Evolutionary conservation across 345 rosid genomes (phyloP).

Genomic region (Kandelia obovata): DNA sequence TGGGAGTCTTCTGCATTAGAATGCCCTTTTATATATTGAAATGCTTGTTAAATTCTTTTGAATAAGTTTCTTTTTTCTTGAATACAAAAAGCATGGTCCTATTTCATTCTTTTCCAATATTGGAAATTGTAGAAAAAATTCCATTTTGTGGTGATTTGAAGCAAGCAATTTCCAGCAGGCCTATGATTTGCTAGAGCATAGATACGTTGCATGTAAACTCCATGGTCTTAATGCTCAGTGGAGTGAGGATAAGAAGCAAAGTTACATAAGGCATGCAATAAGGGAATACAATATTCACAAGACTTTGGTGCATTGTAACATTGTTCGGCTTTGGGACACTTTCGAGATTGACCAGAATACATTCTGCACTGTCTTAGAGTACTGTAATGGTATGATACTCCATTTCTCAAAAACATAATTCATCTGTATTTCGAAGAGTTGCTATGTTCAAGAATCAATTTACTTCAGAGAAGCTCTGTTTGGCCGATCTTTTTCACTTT

Average conservation of each 20-base stretch:
- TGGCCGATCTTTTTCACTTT: conserved; percentile 8
- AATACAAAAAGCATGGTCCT: conserved; percentile 21
- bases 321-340: conserved; percentile 98
- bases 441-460: background rate
- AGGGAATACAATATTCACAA: conserved; percentile 96
- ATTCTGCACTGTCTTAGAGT: conserved; percentile 95
- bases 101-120: conserved; percentile 35
- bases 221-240: conserved; percentile 98
- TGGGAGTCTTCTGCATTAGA: no score
- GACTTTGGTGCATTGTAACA: conserved; percentile 94
- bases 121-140: conserved; percentile 55
- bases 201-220: conserved; percentile 97
- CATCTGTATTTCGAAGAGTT: conserved; percentile 1
- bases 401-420: conserved; percentile 1
- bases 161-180: conserved; percentile 83
- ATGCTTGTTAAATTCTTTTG: conserved; percentile 13
- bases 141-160: conserved; percentile 63
- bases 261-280: conserved; percentile 91
- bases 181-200: conserved; percentile 91
- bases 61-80: conserved; percentile 6
- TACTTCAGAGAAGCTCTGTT: conserved; percentile 1
- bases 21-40: conserved; percentile 7
- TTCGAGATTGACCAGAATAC: conserved; percentile 94
- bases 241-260: conserved; percentile 99
- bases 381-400: conserved; percentile 69